Evolutionary conservation across 805 yeast species (phyloP), one percentile per base, ranked within the genome.

Genomic region (Nakazawaea sp.): DNA sequence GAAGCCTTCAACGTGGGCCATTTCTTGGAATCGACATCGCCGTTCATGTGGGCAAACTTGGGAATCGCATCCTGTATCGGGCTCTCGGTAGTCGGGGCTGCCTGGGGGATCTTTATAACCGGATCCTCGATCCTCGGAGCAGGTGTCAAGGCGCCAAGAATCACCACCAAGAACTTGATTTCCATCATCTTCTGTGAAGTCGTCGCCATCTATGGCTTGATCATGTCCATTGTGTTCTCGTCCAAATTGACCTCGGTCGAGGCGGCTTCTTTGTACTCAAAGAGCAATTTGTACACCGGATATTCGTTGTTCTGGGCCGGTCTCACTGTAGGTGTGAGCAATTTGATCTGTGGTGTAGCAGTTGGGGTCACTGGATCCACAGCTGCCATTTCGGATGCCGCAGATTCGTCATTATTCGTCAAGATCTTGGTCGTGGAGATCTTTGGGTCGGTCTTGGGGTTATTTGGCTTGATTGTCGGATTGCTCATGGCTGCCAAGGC

Each of bases 151-250:
- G 92, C 96, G 11, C 98, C 98, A 36, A 72, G 97, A 58, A 94
- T 92, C 56, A 89, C 97, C 30, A 92, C 98, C 38, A 92, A 92
- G 70, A 92, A 92, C 60, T 75, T 92, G 58, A 94, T 92, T 46
- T 84, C 95, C 29, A 92, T 92, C 59, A 94, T 92, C 65, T 92
- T 92, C 70, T 92, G 98, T 72, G 98, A 92, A 66, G 98, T 92
- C 50, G 98, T 92, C 39, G 98, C 98, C 47, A 92, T 92, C 58
- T 92, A 92, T 58, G 98, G 98, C 3, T 75, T 92, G 47, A 92
- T 92, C 57, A 90, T 90, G 84, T 89, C 97, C 26, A 92, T 92
- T 71, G 97, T 92, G 29, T 92, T 92, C 53, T 84, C 96, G 15
- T 78, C 97, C 20, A 92, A 92, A 58, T 69, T 92, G 50, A 66